Conservation (phyloP, 2,329 filamentous ascomycete species). For the Alternaria triticimaculans region DNA sequence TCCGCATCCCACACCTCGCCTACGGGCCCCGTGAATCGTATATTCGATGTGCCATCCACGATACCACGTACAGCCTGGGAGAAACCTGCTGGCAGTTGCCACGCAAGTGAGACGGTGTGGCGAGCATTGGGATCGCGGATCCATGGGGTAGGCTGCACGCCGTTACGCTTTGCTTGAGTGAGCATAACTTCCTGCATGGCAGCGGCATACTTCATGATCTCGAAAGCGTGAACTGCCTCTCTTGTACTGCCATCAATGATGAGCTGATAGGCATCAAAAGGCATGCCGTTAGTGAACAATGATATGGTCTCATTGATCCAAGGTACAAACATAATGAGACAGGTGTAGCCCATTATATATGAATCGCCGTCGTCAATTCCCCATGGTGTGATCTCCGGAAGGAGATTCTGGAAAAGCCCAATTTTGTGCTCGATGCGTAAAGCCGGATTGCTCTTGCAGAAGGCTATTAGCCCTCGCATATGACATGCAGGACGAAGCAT, state of each 20-base stretch:
- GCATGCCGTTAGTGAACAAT: too few relatives aligned
- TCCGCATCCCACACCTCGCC: too few relatives aligned
- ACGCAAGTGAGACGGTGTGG: too few relatives aligned
- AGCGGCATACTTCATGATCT: neutral
- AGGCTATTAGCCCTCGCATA: neutral
- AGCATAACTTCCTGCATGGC: neutral
- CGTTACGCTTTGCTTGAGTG: rapidly evolving
- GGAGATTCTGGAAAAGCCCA: too few relatives aligned
- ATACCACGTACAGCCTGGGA: rapidly evolving
- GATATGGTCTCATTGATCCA: too few relatives aligned
- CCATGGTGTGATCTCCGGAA: too few relatives aligned
- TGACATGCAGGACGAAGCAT: neutral
- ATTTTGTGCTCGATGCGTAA: neutral
- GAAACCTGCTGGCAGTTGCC: neutral
- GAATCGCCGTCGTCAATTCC: too few relatives aligned
- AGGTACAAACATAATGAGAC: too few relatives aligned
- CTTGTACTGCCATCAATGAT: neutral
- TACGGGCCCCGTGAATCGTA: too few relatives aligned
- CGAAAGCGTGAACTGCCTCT: neutral
- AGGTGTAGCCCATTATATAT: too few relatives aligned
- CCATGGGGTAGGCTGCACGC: neutral
- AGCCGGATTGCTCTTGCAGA: neutral
- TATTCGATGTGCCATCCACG: too few relatives aligned
- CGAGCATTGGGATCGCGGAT: too few relatives aligned
- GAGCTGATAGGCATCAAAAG: neutral